These are phyloP conservation scores for Chrysoporthe puriensis DNA, from an alignment of 2,329 filamentous ascomycete species.

Conservation along the genomic window DNA sequence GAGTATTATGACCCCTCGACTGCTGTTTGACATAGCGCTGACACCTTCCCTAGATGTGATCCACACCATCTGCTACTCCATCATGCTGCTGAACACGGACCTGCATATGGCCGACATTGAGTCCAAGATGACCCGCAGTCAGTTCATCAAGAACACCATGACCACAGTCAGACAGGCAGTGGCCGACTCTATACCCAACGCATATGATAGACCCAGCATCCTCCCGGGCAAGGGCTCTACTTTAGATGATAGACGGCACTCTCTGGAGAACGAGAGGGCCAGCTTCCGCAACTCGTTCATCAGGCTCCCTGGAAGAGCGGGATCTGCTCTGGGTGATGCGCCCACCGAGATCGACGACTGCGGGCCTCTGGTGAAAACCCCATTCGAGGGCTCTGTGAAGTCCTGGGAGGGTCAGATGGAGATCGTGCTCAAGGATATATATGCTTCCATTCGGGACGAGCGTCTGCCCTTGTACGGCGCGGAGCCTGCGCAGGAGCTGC, in stretches of 20 bases:
- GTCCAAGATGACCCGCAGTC: slow-evolving; percentile 90
- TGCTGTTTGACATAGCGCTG: neutral
- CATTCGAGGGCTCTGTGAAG: slow-evolving; percentile 74
- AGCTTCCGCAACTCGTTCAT: slow-evolving; percentile 53
- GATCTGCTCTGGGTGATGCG: slow-evolving; percentile 45
- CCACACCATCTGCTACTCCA: slow-evolving; percentile 95
- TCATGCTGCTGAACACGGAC: slow-evolving; percentile 94
- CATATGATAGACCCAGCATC: slow-evolving; percentile 63
- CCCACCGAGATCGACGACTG: slow-evolving; percentile 56
- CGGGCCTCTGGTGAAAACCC: slow-evolving; percentile 76
- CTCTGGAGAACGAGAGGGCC: slow-evolving; percentile 44
- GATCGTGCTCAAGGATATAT: slow-evolving; percentile 88
- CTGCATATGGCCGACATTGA: slow-evolving; percentile 94
- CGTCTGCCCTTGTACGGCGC: slow-evolving; percentile 85
- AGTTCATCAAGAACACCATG: slow-evolving; percentile 97
- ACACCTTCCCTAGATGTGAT: slow-evolving; percentile 72
- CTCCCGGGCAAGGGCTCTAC: slow-evolving; percentile 46
- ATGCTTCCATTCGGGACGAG: slow-evolving; percentile 84
- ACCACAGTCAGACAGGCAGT: slow-evolving; percentile 81
- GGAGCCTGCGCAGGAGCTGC: slow-evolving; percentile 53
- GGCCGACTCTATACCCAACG: slow-evolving; percentile 70
- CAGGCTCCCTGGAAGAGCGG: slow-evolving; percentile 51
- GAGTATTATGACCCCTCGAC: slow-evolving; percentile 40
- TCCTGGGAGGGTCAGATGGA: slow-evolving; percentile 91
- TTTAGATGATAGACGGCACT: slow-evolving; percentile 38